Conservation (phyloP, 805 yeast species). For the Candida germanica region DNA sequence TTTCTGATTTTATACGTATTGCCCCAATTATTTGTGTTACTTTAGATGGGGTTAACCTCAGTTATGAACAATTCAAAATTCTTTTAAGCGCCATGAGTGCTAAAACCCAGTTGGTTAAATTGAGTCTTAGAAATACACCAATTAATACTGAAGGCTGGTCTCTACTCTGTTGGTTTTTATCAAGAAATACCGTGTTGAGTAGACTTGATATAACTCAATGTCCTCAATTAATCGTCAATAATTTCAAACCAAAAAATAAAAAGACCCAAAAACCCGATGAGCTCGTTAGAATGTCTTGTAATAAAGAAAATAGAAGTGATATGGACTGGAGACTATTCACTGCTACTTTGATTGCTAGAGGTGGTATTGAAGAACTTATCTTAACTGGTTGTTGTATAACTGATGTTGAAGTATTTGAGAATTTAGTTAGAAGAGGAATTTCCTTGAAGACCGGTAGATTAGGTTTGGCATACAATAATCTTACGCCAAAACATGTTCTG, state of each 20-base stretch:
- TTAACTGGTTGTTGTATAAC: constrained; percentile 72
- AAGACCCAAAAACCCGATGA: constrained; percentile 24
- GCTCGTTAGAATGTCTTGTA: constrained; percentile 42
- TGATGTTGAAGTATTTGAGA: constrained; percentile 52
- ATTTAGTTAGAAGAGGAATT: constrained; percentile 56
- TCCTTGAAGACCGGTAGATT: constrained; percentile 53
- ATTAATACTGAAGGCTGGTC: constrained; percentile 76
- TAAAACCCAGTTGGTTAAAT: constrained; percentile 63
- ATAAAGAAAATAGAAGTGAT: constrained; percentile 57
- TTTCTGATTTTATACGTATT: constrained; percentile 82
- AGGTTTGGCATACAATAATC: constrained; percentile 75
- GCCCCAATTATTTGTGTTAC: constrained; percentile 77
- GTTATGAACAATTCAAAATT: constrained; percentile 72
- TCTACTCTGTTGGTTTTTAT: constrained; percentile 68
- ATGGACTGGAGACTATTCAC: constrained; percentile 82
- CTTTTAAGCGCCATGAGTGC: constrained; percentile 68
- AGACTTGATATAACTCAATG: constrained; percentile 73
- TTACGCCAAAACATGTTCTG: constrained; percentile 56
- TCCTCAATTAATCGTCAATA: constrained; percentile 45
- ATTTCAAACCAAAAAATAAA: constrained; percentile 36
- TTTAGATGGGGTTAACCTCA: constrained; percentile 74
- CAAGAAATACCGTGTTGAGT: constrained; percentile 55
- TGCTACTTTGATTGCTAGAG: constrained; percentile 63
- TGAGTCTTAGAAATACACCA: constrained; percentile 76
- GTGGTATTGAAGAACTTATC: constrained; percentile 76